phyloP scores from a whole-genome alignment of 2,329 filamentous ascomycete genomes.

The Amauroascus niger region DNA sequence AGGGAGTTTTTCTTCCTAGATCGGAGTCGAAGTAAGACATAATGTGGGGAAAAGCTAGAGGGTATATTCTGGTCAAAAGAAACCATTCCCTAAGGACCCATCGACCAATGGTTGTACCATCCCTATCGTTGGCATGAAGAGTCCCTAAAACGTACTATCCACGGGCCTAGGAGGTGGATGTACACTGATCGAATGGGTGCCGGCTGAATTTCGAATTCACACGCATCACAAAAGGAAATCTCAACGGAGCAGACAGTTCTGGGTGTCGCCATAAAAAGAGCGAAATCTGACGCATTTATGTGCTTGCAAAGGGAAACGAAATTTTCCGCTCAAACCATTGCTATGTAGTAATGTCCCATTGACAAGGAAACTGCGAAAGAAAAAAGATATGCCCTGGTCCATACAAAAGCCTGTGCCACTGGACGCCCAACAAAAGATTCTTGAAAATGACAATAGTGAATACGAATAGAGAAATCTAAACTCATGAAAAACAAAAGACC shows the following conservation, averaged over 20 bases:
- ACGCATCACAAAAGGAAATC: not conserved
- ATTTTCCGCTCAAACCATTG: not conserved
- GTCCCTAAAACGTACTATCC: too few species aligned
- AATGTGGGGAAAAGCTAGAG: not conserved
- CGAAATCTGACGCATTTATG: not conserved
- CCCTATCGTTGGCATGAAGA: too few species aligned
- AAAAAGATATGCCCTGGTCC: conserved; percentile 1
- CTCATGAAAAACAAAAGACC: conserved; percentile 3
- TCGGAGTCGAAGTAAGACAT: not conserved
- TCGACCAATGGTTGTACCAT: too few species aligned
- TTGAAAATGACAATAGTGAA: not conserved
- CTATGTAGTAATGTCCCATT: conserved; percentile 5
- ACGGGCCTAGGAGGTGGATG: too few species aligned
- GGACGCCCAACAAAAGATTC: conserved; percentile 7
- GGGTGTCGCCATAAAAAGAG: not conserved
- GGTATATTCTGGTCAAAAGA: not conserved
- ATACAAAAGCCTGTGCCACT: conserved; percentile 1
- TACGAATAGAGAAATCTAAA: conserved; percentile 4
- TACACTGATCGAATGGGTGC: not conserved
- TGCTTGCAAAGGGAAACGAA: not conserved
- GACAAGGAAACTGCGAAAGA: not conserved
- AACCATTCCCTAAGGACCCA: not conserved
- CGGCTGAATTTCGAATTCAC: not conserved
- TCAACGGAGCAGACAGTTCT: not conserved
- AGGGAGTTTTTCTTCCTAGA: not conserved